These are phyloP conservation scores for Penicillium digitatum DNA, from an alignment of 2,329 filamentous ascomycete species.

Conservation along the genomic window DNA sequence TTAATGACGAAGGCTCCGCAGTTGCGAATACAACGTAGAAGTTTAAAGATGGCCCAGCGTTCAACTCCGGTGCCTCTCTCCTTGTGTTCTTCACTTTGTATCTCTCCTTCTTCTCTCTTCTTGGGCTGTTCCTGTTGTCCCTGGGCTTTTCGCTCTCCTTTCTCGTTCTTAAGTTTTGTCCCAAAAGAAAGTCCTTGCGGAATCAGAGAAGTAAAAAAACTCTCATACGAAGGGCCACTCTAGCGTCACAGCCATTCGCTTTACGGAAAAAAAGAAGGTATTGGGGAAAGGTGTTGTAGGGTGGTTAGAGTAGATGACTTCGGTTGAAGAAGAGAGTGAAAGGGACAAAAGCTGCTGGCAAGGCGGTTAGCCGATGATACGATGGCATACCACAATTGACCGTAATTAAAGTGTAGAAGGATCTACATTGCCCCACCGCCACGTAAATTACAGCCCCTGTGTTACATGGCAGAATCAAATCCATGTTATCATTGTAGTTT, in stretches of 20 bases:
- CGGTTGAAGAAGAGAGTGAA: slow-evolving; percentile 24
- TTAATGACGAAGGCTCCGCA: slow-evolving; percentile 15
- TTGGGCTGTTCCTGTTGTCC: slow-evolving; percentile 7
- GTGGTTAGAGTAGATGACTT: slow-evolving; percentile 10
- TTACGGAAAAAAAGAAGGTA: slow-evolving; percentile 33
- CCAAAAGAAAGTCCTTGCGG: slow-evolving; percentile 20
- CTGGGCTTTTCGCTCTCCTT: slow-evolving; percentile 13
- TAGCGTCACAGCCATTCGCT: slow-evolving; percentile 36
- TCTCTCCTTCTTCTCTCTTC: slow-evolving; percentile 13
- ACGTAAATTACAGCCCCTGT: slow-evolving; percentile 12
- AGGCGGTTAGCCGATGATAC: slow-evolving; percentile 17
- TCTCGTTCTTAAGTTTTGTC: slow-evolving; percentile 14
- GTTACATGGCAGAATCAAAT: not conserved
- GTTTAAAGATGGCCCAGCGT: slow-evolving; percentile 9
- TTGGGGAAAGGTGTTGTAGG: slow-evolving; percentile 18
- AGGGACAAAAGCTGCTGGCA: slow-evolving; percentile 22
- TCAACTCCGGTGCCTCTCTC: slow-evolving; percentile 1
- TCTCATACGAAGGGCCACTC: slow-evolving; percentile 38
- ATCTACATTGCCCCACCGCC: not conserved
- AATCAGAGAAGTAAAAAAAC: slow-evolving; percentile 25
- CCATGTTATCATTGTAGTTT: slow-evolving; percentile 27
- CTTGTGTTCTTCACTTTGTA: slow-evolving; percentile 15
- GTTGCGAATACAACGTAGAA: slow-evolving; percentile 14
- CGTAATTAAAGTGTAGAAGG: not conserved
- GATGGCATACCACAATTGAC: not conserved